Conservation (phyloP, 2,329 filamentous ascomycete species). For the Neonectria magnoliae region DNA sequence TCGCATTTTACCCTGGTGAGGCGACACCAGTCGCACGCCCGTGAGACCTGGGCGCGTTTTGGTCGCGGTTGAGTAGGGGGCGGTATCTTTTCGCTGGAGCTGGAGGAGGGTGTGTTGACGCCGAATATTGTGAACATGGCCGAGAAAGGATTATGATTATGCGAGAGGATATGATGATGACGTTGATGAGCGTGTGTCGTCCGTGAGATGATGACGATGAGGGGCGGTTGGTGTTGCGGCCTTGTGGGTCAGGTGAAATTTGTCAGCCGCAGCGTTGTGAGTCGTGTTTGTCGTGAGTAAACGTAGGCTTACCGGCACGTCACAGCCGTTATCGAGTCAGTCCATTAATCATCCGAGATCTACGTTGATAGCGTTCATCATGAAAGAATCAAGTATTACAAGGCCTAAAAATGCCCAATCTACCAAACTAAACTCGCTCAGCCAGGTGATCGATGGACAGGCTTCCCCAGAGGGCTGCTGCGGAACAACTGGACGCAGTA, state of each 20-base stretch:
- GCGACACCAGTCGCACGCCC: conserved; percentile 46
- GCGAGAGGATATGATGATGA: neutral
- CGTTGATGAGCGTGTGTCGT: neutral
- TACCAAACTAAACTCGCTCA: no score
- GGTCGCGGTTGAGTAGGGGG: conserved; percentile 36
- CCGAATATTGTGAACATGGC: conserved; percentile 41
- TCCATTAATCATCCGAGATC: neutral
- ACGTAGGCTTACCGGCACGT: neutral
- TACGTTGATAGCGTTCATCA: neutral
- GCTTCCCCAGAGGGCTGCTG: neutral
- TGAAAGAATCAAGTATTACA: neutral
- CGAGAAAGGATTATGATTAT: neutral
- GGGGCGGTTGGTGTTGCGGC: neutral
- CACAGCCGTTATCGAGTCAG: neutral
- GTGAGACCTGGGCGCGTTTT: conserved; percentile 44
- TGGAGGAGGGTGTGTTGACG: conserved; percentile 29
- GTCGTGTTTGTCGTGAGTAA: neutral
- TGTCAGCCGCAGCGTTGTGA: neutral
- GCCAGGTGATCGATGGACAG: no score
- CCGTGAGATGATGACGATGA: neutral
- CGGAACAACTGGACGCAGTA: neutral
- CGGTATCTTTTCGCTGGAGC: conserved; percentile 29
- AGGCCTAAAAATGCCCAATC: neutral
- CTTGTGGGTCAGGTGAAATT: neutral
- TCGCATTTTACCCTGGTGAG: conserved; percentile 45